phyloP scores from a whole-genome alignment of 2,329 filamentous ascomycete genomes.

The Corinectria fuckeliana region DNA sequence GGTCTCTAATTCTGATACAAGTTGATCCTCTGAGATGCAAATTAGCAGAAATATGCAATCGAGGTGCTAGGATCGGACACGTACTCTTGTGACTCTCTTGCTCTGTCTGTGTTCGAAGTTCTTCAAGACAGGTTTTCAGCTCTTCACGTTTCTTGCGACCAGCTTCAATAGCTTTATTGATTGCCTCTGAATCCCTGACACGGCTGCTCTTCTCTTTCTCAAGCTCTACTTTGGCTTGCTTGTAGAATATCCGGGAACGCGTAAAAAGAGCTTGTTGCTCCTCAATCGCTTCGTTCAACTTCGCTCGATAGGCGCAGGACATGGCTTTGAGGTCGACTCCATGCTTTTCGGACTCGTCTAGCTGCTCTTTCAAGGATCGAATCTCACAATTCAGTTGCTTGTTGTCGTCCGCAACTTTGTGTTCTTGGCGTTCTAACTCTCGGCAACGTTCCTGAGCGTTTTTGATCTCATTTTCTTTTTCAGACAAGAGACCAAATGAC shows the following conservation, averaged over 20 bases:
- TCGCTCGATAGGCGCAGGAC: constrained; percentile 43
- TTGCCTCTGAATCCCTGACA: constrained; percentile 24
- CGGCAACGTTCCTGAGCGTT: constrained; percentile 32
- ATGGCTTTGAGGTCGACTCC: constrained; percentile 41
- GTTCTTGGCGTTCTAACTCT: constrained; percentile 35
- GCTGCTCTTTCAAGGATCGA: constrained; percentile 33
- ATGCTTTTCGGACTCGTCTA: constrained; percentile 34
- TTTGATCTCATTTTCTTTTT: constrained; percentile 37
- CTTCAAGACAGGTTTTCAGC: constrained; percentile 40
- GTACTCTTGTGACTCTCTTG: constrained; percentile 35
- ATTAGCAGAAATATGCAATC: neutral
- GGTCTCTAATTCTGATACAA: constrained; percentile 32
- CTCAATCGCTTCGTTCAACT: constrained; percentile 52
- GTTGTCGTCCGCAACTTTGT: constrained; percentile 34
- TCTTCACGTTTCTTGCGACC: constrained; percentile 43
- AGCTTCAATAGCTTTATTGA: constrained; percentile 39
- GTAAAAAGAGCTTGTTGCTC: constrained; percentile 55
- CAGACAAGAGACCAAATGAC: constrained; percentile 15
- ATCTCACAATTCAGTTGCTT: constrained; percentile 38
- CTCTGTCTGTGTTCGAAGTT: constrained; percentile 33
- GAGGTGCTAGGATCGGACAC: neutral
- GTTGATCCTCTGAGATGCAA: constrained; percentile 30
- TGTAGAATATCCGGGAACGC: constrained; percentile 42
- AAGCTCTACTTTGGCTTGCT: constrained; percentile 44
- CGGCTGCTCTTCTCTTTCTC: constrained; percentile 40